Percentiles rank a stretch among this genome's conserved stretches.
These are phyloP conservation scores for Coprinellus aureogranulatus DNA, from an alignment of 768 basidiomycete species.

Conservation along the genomic window DNA sequence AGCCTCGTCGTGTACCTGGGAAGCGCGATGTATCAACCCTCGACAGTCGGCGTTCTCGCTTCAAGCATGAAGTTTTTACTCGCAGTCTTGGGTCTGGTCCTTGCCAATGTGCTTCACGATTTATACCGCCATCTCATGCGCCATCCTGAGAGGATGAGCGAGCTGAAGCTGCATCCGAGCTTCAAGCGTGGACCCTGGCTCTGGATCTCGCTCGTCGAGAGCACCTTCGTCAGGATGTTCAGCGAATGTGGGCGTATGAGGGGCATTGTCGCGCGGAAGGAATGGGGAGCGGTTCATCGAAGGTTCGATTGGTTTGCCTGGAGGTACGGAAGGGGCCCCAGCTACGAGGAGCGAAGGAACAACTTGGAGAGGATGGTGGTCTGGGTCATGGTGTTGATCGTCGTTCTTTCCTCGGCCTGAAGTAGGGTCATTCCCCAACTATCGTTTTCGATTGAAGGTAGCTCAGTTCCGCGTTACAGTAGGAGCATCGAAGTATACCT, in stretches of 20 bases:
- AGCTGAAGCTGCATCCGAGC: conserved; percentile 28
- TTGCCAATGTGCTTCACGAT: conserved; percentile 48
- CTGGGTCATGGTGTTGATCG: background rate
- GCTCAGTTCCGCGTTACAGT: too few species aligned
- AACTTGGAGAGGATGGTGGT: conserved; percentile 23
- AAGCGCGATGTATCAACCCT: conserved; percentile 6
- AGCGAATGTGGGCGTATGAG: conserved; percentile 48
- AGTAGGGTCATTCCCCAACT: too few species aligned
- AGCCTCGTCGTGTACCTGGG: conserved; percentile 13
- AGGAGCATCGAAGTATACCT: too few species aligned
- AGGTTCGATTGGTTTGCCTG: conserved; percentile 60
- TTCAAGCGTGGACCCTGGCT: conserved; percentile 22
- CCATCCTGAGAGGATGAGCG: conserved; percentile 32
- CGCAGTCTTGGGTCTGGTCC: conserved; percentile 23
- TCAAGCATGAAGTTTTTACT: conserved; percentile 18
- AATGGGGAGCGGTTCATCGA: conserved; percentile 33
- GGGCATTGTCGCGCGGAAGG: conserved; percentile 44
- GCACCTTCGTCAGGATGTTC: conserved; percentile 48
- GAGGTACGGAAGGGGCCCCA: conserved; percentile 36
- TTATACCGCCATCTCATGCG: conserved; percentile 45
- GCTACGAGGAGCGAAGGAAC: conserved; percentile 43
- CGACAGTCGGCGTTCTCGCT: conserved; percentile 8
- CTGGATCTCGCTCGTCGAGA: conserved; percentile 51
- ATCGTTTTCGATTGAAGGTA: too few species aligned
- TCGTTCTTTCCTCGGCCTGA: too few species aligned